Base-by-base conservation (phyloP, 2,329 filamentous ascomycete genomes). In the Calonectria honghensis region DNA sequence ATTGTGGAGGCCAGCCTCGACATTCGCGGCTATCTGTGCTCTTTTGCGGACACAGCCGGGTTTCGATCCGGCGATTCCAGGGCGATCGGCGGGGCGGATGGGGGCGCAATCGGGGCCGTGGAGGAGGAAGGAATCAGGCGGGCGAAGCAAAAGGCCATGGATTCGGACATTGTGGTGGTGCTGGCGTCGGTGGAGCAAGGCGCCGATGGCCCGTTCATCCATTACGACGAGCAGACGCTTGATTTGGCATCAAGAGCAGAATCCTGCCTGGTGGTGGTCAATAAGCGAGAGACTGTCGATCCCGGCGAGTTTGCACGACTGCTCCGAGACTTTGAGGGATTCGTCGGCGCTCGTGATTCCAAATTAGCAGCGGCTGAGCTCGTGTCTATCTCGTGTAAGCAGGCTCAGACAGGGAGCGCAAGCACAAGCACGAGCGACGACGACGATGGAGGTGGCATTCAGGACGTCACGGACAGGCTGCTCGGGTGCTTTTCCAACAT, bases 31-130 rank as follows among this genome's bases (percentile, higher is more conserved):
- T 99, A 94, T 86, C 92, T 97, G 65, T 98, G 96, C 84, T 95
- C 94, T n/a, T 93, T 99, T 82, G 96, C 96, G 20, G 97, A 99
- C 85, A 98, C 97, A 80, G 97, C 97, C 27, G 97, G 97, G 1
- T 91, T 99, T 78, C 90, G 96, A 65, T 91, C 89, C 63, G 79
- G 78, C n/a, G 70, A 70, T 20, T 75, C 73, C 73, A 66, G 70
- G 48, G 37, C 70, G 31, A 70, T 64, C 27, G 50, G 31, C 4
- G 80, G 73, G 45, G 73, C 65, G 61, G 72, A 54, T 61, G 74
- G 70, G 66, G 73, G 75, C 67, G 79, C 78, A 41, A 91, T 98
- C 74, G 95, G 96, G 0, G 88, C 90, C 13, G 90, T 99, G 32
- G 97, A 99, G 82, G 88, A 93, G 82, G 97, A 99, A 84, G 97